Evolutionary conservation across 768 basidiomycete genomes (phyloP), one percentile per base, ranked within the genome.

Genomic region (Boletus tomentosulus): DNA sequence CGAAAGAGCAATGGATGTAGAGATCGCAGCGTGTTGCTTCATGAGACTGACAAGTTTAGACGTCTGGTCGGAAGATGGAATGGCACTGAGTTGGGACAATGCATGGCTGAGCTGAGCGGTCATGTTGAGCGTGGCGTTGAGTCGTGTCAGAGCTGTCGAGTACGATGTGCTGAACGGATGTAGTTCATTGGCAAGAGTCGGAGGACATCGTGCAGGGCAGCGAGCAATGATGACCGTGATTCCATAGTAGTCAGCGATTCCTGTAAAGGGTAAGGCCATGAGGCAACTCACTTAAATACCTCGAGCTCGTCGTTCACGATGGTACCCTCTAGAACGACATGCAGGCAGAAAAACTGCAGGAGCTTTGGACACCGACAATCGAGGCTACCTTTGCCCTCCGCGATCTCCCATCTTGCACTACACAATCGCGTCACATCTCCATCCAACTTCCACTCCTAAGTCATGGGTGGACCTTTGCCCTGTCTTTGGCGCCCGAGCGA

Each of bases 11-110:
- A 70, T 68, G 46, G 68, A 71, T 0, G 66, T 55, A 13, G 59
- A 62, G 24, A 68, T 60, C n/a, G 80, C 70, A 1, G 84, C 76
- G 56, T 84, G 79, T 63, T 90, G 85, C 28, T 85, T 81, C 61
- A 88, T 73, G 25, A 83, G 74, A 15, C 87, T 87, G 33, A 86
- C 74, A 6, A 88, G 75, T 60, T 88, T 89, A 13, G 84, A 77
- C 46, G 85, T 84, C 28, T 79, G 75, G 56, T 82, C 75, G 8
- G 79, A 75, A 11, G 76, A 69, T 7, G 82, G 67, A 15, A 77
- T 56, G 59, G 54, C 48, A 24, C 82, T 81, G 46, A 77, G 63
- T 27, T 76, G 68, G 9, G 59, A 72, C 27, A 89, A 69, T 0
- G 83, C 84, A 64, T 78, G 71, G 3, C 77, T 76, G 13, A 86